Base-by-base conservation (phyloP, 352 stramenopile genomes). In the Thraustochytrium striatum region DNA sequence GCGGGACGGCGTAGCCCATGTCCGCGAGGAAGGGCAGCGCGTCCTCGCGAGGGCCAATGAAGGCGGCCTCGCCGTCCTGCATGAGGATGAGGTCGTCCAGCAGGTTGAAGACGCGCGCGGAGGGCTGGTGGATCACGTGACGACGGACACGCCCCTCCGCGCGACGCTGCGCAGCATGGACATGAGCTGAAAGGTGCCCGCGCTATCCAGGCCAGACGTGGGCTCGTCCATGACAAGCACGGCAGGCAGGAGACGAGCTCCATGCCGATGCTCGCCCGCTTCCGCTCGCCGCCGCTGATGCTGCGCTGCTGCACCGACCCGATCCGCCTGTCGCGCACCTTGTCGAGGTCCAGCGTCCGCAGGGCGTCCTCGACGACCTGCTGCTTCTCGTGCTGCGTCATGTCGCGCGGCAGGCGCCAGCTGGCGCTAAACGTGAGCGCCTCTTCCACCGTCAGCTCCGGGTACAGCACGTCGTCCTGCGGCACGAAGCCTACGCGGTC, bases 101-200 rank as follows among this genome's bases (percentile, higher is more conserved):
- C 36, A 89, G 73, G 52, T 89, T 44, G 78, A 94, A 94, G 11
- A 90, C 89, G 72, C 90, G 89, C n/a, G 86, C 85, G 47, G 86
- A 91, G 0, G 91, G 91, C 79, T 95, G 91, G 80, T 95, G 91
- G 68, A 95, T 90, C 69, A 89, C 92, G 92, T 68, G 2, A 93
- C 82, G 25, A 95, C 88, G 57, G 92, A 92, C 52, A 90, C 88
- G 9, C 89, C 89, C 41, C 89, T 86, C 57, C 83, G 84, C 21
- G 93, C 92, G 7, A 97, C 83, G 33, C 88, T 85, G 69, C 30
- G 89, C 86, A 93, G 82, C 9, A 93, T 80, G 65, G 90, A 84
- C 30, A 93, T 85, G 35, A 93, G 86, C 7, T 85, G 86, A 82
- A 92, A 88, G 0, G 89, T 88, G 21, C 88, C 91, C 3, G 88